Conservation (phyloP, 1,139 yeast genomes). For the Protomyces inundatus region DNA sequence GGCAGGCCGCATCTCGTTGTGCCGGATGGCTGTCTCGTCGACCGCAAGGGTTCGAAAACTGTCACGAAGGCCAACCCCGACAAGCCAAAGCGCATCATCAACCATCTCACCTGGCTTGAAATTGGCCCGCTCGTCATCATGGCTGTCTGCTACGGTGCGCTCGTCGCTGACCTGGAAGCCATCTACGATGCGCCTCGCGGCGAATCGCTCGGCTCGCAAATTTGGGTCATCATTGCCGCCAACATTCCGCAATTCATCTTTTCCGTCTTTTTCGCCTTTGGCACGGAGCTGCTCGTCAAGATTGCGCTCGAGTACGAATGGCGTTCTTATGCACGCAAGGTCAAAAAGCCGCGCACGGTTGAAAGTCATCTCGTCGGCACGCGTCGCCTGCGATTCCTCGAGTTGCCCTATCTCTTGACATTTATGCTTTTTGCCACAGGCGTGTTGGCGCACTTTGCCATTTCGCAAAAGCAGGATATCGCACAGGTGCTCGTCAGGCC, state of each 20-base stretch:
- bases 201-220: not conserved
- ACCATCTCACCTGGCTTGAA: not conserved
- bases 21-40: not conserved
- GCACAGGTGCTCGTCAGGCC: slow-evolving; percentile 3
- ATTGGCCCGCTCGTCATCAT: not conserved
- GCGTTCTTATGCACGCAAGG: not conserved
- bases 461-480: slow-evolving; percentile 6
- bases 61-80: not conserved
- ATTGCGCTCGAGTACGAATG: slow-evolving; percentile 1
- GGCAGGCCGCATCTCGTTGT: not conserved
- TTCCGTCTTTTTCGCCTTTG: slow-evolving; percentile 5
- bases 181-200: slow-evolving; percentile 2
- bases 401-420: not conserved
- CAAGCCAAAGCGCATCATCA: not conserved
- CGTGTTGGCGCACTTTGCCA: slow-evolving; percentile 3
- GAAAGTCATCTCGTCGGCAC: not conserved
- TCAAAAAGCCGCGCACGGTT: not conserved
- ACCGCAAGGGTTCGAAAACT: not conserved
- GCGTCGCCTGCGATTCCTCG: not conserved
- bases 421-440: not conserved
- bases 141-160: not conserved
- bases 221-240: slow-evolving; percentile 2
- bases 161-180: not conserved
- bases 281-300: not conserved
- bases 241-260: slow-evolving; percentile 7